Evolutionary conservation across 1,139 yeast genomes (phyloP), one percentile per base, ranked within the genome.

Genomic region (Saccharomycopsis hybrid): DNA sequence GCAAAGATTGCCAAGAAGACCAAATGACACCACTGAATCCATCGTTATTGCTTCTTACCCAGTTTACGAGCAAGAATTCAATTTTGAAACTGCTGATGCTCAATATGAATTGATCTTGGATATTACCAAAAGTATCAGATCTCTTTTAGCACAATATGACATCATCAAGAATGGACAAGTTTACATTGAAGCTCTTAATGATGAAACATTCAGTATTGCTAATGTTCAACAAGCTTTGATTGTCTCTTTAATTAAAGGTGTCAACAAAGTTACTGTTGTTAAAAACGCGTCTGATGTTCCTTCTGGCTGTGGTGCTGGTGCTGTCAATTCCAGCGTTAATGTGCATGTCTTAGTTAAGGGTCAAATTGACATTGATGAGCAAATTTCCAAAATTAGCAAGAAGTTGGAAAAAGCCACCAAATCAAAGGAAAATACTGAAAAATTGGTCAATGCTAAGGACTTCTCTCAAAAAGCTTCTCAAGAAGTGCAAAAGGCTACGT

Each of bases 1-100:
- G 97, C 98, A 92, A 72, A 87, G 97, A 71, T 73, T 92, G 63
- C 97, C 98, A 59, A 84, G 87, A 63, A 82, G 97, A 65, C 78
- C 80, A 25, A 72, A 81, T 49, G 96, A 87, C 62, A 67, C 68
- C 18, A 73, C 86, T 28, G 72, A 70, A 47, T 78, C 96, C n/a
- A 87, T 92, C 63, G 80, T 81, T 51, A 78, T 80, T 63, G 95
- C 97, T 44, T 62, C 73, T 50, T 92, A 82, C 71, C 98, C 98
- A 53, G 76, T 70, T 52, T 85, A 74, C 67, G 72, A 72, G 51
- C 61, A 72, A 47, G 77, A 77, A 54, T 85, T 78, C 58, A 81
- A 79, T 62, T 80, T 89, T 61, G 71, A 65, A 42, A 74, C 76
- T 59, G 78, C 96, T 18, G 80, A 76, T 55, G 71, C 75, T 50